A percentile compares a stretch with the other conserved stretches of the same genome.
These are phyloP conservation scores for Ganoderma leucocontextum DNA, from an alignment of 1,284 basidiomycete genomes.

Conservation along the genomic window DNA sequence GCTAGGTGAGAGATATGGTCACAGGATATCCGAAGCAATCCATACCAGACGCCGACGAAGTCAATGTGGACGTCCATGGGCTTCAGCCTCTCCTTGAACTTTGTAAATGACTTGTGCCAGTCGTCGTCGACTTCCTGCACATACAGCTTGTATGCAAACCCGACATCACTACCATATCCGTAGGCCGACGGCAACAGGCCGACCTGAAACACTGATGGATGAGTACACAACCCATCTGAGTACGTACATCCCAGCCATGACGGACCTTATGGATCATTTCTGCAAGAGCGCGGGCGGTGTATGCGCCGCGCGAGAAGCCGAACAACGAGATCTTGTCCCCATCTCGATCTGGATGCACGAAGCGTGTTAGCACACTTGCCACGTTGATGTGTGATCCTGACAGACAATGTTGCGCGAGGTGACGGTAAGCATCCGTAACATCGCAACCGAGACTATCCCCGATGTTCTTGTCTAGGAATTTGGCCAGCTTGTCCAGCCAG, in stretches of 20 bases:
- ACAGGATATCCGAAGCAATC: background rate
- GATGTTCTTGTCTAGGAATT: no score
- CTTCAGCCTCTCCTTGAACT: conserved; percentile 54
- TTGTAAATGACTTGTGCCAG: conserved; percentile 36
- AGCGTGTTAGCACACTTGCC: no score
- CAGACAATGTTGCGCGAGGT: conserved; percentile 69
- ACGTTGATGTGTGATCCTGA: conserved; percentile 4
- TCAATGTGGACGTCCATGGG: conserved; percentile 48
- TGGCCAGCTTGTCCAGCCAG: no score
- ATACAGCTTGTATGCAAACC: conserved; percentile 55
- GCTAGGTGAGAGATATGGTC: background rate
- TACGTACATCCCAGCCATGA: background rate
- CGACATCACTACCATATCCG: conserved; percentile 43
- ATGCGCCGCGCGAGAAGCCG: conserved; percentile 73
- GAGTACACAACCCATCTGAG: no score
- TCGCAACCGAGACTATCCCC: no score
- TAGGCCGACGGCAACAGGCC: conserved; percentile 60
- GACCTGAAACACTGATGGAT: conserved; percentile 40
- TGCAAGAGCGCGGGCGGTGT: conserved; percentile 59
- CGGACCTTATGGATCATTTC: conserved; percentile 61
- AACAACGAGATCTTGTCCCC: conserved; percentile 64
- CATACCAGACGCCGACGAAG: conserved; percentile 62
- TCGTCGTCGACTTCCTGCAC: conserved; percentile 43
- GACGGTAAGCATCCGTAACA: conserved; percentile 55
- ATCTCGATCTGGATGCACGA: conserved; percentile 41